phyloP scores from a whole-genome alignment of 768 basidiomycete species.

The Tylopilus rubrobrunneus region DNA sequence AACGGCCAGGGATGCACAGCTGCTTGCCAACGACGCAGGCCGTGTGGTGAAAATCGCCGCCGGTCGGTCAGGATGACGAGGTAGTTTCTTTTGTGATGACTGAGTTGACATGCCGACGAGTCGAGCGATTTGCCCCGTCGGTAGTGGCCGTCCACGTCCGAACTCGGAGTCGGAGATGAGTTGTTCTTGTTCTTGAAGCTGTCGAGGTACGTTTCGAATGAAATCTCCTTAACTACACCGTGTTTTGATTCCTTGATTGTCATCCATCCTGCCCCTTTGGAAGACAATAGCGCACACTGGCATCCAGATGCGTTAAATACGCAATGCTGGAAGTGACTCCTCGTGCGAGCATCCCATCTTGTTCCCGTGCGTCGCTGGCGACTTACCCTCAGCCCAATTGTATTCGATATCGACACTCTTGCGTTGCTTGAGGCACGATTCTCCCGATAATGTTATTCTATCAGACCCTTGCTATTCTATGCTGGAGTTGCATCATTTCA shows the following conservation, averaged over 20 bases:
- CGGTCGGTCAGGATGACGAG: too few relatives aligned
- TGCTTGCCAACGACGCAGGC: too few relatives aligned
- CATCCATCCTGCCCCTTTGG: constrained; percentile 5
- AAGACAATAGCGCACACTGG: constrained; percentile 15
- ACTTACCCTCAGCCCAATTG: constrained; percentile 2
- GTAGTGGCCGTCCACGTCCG: background rate
- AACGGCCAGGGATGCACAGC: too few relatives aligned
- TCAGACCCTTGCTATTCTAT: constrained; percentile 7
- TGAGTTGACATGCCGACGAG: too few relatives aligned
- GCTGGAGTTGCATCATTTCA: constrained; percentile 1
- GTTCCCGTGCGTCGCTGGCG: constrained; percentile 17
- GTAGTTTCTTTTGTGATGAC: too few relatives aligned
- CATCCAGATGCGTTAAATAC: constrained; percentile 1
- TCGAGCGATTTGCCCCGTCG: too few relatives aligned
- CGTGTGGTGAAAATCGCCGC: too few relatives aligned
- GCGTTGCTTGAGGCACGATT: background rate
- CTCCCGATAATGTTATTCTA: constrained; percentile 15
- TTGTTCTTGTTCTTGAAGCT: background rate
- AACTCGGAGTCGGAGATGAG: background rate
- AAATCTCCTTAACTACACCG: background rate
- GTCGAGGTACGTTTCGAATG: constrained; percentile 3
- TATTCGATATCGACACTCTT: background rate
- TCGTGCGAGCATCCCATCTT: constrained; percentile 1
- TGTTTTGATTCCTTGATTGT: background rate
- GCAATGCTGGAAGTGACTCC: background rate